Evolutionary conservation across 805 yeast genomes (phyloP), one percentile per base, ranked within the genome.

Genomic region (Kuraishia borneana): DNA sequence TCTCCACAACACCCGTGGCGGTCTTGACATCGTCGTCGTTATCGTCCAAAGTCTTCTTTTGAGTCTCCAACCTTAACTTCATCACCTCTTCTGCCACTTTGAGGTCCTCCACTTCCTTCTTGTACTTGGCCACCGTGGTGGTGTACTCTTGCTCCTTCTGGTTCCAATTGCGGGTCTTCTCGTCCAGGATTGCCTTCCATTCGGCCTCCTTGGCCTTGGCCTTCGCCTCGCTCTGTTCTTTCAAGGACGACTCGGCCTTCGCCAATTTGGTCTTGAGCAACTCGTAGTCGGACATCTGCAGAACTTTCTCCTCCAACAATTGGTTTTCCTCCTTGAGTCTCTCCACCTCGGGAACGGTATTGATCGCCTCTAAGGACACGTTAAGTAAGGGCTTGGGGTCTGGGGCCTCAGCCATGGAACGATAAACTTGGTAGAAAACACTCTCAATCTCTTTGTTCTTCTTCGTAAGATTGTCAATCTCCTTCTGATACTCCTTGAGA

Each of bases 391-490:
- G 94, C 40, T 69, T 73, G 1, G 97, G 97, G 58, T 89, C 96
- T 0, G 96, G 96, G 0, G 94, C 88, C 52, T 88, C 95, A 4
- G 87, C 83, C 4, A 89, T 59, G 12, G 74, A 63, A 36, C 83
- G 63, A 59, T 89, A 89, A 17, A 83, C 63, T 14, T 76, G 74
- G 51, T 87, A 72, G 47, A 92, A 80, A 21, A 76, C 66, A 26
- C 68, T 62, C 48, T 92, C 97, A 1, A 83, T 73, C 30, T 55
- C 62, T 49, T 88, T 84, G 36, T 83, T 76, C 41, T 92, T 73
- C 43, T 73, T 73, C 2, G 96, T 83, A 42, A 89, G 61, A 28
- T 65, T 61, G 52, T 89, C 98, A 46, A 89, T 83, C 50, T 87
- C 96, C 37, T 76, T 72, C 55, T 89, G 98, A 50, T 92, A 89